Evolutionary conservation across 192 early-diverging fungal genomes (phyloP).

Genomic region (Paraglomus brasilianum): DNA sequence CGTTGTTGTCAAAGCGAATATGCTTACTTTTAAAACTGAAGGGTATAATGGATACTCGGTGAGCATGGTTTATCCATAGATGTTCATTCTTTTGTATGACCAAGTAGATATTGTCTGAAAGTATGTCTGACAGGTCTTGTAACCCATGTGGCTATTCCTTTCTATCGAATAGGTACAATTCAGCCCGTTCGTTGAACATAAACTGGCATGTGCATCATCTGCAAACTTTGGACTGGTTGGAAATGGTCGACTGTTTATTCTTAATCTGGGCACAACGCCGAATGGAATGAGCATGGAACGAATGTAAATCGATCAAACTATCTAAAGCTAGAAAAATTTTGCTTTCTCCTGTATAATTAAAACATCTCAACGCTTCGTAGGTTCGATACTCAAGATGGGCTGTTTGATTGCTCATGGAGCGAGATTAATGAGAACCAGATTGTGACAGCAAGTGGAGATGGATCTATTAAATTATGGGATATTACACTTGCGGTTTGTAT

Average conservation of each 20-base stretch:
- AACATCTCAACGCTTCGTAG: conserved; percentile 39
- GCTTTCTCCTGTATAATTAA: neutral
- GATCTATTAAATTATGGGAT: conserved; percentile 94
- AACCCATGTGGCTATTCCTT: neutral
- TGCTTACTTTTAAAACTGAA: conserved; percentile 54
- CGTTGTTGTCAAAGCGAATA: neutral
- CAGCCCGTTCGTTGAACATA: conserved; percentile 91
- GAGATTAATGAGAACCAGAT: conserved; percentile 95
- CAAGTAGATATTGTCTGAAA: too few relatives aligned
- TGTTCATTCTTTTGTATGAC: neutral
- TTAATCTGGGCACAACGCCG: conserved; percentile 52
- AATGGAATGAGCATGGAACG: conserved; percentile 51
- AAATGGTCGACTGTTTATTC: conserved; percentile 85
- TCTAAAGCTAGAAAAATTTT: neutral
- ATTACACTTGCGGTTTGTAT: conserved; percentile 72
- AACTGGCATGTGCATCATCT: conserved; percentile 81
- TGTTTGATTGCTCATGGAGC: conserved; percentile 95
- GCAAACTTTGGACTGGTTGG: conserved; percentile 98
- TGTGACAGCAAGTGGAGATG: conserved; percentile 88
- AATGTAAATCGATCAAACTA: conserved; percentile 50
- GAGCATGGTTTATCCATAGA: conserved; percentile 17
- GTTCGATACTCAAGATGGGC: conserved; percentile 95
- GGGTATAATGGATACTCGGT: conserved; percentile 93
- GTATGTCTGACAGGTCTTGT: too few relatives aligned
- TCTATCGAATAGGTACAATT: conserved; percentile 68